Conservation (phyloP, 495 filamentous ascomycete species). For the Podospora conica region DNA sequence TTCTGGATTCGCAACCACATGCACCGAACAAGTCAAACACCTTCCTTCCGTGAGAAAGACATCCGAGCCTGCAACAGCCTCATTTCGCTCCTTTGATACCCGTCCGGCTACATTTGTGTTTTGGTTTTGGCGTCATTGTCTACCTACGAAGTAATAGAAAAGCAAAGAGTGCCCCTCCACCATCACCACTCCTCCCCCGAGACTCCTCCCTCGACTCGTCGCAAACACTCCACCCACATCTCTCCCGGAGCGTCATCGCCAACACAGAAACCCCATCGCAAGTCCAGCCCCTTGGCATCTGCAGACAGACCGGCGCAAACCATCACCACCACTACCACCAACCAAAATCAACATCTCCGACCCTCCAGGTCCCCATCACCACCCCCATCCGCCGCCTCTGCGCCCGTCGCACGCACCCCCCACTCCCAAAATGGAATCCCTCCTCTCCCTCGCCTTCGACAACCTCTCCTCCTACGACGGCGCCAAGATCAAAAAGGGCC, state of each 20-base stretch:
- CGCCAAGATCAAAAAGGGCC: constrained; percentile 82
- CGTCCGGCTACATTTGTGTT: constrained; percentile 6
- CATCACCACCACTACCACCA: not conserved
- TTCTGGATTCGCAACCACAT: constrained; percentile 2
- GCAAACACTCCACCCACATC: not conserved
- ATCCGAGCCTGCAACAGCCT: not conserved
- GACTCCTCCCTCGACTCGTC: not conserved
- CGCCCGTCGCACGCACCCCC: not conserved
- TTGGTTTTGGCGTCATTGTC: not conserved
- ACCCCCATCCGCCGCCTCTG: not conserved
- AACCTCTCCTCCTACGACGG: constrained; percentile 91
- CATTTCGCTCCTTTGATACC: constrained; percentile 13
- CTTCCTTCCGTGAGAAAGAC: not conserved
- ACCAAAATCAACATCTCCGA: not conserved
- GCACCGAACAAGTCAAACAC: constrained; percentile 7
- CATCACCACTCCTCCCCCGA: not conserved
- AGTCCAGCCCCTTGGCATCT: not conserved
- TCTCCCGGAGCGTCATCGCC: too few relatives aligned
- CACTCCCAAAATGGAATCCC: constrained; percentile 67
- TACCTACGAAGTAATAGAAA: constrained; percentile 7
- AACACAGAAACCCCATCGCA: not conserved
- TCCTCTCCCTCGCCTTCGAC: constrained; percentile 90
- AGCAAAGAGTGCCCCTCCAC: not conserved
- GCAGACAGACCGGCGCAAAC: not conserved
- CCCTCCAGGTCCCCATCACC: not conserved